phyloP scores from a whole-genome alignment of 352 stramenopile species.

The Saprolegnia diclina region DNA sequence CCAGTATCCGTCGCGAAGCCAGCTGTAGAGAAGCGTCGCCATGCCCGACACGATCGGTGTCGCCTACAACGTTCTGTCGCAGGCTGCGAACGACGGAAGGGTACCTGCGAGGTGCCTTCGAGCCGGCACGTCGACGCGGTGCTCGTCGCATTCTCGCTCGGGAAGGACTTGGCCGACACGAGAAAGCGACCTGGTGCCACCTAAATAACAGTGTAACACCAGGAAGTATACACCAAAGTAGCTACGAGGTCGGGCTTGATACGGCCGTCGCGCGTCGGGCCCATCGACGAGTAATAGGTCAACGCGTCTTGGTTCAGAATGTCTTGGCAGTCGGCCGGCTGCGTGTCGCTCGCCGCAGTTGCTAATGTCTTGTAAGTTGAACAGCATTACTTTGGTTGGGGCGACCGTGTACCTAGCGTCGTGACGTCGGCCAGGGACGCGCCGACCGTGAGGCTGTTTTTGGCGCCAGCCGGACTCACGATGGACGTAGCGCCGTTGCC shows the following conservation, averaged over 20 bases:
- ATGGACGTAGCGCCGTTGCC: constrained; percentile 54
- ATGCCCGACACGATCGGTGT: constrained; percentile 74
- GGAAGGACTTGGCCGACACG: constrained; percentile 54
- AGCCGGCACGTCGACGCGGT: constrained; percentile 41
- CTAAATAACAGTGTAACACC: too few species aligned
- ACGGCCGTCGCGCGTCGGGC: constrained; percentile 58
- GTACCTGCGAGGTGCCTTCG: constrained; percentile 47
- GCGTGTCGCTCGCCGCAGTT: constrained; percentile 29
- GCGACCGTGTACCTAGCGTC: constrained; percentile 33
- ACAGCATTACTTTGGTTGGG: too few species aligned
- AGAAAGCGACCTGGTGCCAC: constrained; percentile 53
- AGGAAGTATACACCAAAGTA: too few species aligned
- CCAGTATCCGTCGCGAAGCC: constrained; percentile 81
- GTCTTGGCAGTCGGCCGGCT: constrained; percentile 30
- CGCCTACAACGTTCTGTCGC: constrained; percentile 44
- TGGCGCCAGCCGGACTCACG: constrained; percentile 60
- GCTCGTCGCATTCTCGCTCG: constrained; percentile 30
- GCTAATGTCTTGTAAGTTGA: constrained; percentile 15
- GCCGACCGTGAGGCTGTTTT: constrained; percentile 81
- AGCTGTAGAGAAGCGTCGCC: constrained; percentile 79
- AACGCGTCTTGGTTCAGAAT: constrained; percentile 62
- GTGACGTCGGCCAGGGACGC: constrained; percentile 52
- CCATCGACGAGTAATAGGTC: constrained; percentile 61
- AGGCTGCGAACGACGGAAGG: not conserved
- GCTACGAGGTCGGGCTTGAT: constrained; percentile 72